These are phyloP conservation scores for Nemania sp. DNA, from an alignment of 2,329 filamentous ascomycete species.

Conservation along the genomic window DNA sequence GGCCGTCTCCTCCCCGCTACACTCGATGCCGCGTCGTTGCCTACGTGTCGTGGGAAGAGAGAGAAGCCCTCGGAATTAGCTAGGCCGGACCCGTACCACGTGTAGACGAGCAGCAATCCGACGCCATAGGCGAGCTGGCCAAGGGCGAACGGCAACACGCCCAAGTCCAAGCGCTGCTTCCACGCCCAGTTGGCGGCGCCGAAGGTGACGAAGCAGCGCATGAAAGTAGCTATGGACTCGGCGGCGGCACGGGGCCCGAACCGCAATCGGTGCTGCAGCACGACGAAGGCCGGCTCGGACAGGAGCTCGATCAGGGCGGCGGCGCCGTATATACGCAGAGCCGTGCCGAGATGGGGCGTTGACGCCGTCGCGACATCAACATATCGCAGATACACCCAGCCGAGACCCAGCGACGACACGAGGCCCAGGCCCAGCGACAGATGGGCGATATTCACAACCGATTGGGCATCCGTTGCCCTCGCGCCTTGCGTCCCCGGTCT, in stretches of 20 bases:
- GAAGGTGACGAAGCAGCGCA: constrained; percentile 77
- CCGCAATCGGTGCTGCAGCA: constrained; percentile 79
- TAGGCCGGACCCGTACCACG: constrained; percentile 61
- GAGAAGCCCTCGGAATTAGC: constrained; percentile 68
- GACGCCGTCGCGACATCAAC: constrained; percentile 52
- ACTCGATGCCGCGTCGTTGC: constrained; percentile 25
- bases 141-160: constrained; percentile 84
- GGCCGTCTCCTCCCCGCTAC: constrained; percentile 6
- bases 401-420: constrained; percentile 66
- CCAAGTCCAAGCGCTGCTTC: constrained; percentile 57
- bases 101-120: constrained; percentile 72
- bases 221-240: constrained; percentile 80
- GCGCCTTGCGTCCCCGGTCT: constrained; percentile 12
- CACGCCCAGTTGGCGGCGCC: constrained; percentile 68
- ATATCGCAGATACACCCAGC: constrained; percentile 67
- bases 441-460: constrained; percentile 87
- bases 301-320: constrained; percentile 74
- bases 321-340: constrained; percentile 59
- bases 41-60: constrained; percentile 58
- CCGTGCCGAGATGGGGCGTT: constrained; percentile 65
- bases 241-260: constrained; percentile 81
- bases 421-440: constrained; percentile 73
- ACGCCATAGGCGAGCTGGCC: constrained; percentile 81
- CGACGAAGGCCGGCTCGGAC: constrained; percentile 86
- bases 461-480: constrained; percentile 60